Evolutionary conservation across 2,329 filamentous ascomycete genomes (phyloP).

Genomic region (Xylariaceae sp.): DNA sequence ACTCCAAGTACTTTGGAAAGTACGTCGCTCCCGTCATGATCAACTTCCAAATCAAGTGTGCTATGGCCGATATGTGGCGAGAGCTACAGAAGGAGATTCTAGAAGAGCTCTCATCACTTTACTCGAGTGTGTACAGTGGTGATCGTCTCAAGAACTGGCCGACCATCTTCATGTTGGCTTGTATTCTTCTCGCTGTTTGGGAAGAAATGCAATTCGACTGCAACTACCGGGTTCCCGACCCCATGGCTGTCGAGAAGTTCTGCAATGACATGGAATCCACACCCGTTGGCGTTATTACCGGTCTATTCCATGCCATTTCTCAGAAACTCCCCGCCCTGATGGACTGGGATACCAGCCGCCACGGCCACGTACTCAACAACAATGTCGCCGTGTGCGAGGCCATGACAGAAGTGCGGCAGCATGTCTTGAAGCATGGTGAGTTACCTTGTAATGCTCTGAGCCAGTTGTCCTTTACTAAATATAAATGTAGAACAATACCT

Average conservation of each 20-base stretch:
- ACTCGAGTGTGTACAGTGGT: constrained; percentile 96
- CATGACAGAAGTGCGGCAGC: constrained; percentile 90
- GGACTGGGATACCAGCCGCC: constrained; percentile 90
- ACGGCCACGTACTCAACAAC: constrained; percentile 85
- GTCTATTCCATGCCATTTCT: constrained; percentile 95
- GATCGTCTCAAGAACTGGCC: constrained; percentile 99
- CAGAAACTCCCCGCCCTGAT: constrained; percentile 90
- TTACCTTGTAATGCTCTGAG: constrained; percentile 14
- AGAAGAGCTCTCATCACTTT: constrained; percentile 85
- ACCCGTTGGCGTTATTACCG: constrained; percentile 92
- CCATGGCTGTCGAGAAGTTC: constrained; percentile 84
- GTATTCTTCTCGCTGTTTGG: constrained; percentile 90
- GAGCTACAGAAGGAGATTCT: constrained; percentile 94
- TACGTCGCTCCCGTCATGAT: constrained; percentile 96
- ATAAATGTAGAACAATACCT: constrained; percentile 75
- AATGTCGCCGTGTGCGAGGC: constrained; percentile 90
- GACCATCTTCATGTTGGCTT: constrained; percentile 95
- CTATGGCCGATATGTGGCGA: constrained; percentile 96
- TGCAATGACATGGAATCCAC: constrained; percentile 95
- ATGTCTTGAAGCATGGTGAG: constrained; percentile 92
- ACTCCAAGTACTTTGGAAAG: constrained; percentile 85
- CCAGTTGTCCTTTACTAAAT: constrained; percentile 36
- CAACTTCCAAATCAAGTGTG: constrained; percentile 99
- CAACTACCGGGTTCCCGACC: constrained; percentile 88
- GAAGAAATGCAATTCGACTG: constrained; percentile 99